phyloP scores from a whole-genome alignment of 2,329 filamentous ascomycete species.

The Lojkania enalia region DNA sequence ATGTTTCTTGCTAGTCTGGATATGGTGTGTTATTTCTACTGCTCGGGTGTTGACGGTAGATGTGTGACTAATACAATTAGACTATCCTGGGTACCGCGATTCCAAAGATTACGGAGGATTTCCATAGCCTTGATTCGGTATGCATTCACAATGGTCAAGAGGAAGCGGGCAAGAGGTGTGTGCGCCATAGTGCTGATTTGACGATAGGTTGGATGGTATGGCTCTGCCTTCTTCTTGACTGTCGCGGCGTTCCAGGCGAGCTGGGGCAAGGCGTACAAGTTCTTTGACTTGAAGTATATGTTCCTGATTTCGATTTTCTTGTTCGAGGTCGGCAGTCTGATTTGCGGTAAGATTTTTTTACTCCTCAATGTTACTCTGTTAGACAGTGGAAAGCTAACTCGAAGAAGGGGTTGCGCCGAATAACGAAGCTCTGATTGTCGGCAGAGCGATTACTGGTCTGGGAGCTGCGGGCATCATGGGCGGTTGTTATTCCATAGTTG shows the following conservation, averaged over 20 bases:
- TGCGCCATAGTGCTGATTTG: too few relatives aligned
- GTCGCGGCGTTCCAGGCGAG: conserved; percentile 47
- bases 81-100: not conserved
- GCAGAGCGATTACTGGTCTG: conserved; percentile 44
- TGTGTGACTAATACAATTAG: too few relatives aligned
- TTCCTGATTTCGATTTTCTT: conserved; percentile 43
- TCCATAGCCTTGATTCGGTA: not conserved
- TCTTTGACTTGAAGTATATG: conserved; percentile 43
- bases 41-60: too few relatives aligned
- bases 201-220: conserved; percentile 31
- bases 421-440: conserved; percentile 40
- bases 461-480: conserved; percentile 42
- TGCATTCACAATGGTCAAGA: too few relatives aligned
- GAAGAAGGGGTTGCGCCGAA: conserved; percentile 40
- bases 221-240: conserved; percentile 47
- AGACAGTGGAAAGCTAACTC: too few relatives aligned
- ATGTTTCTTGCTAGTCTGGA: not conserved
- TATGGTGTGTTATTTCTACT: too few relatives aligned
- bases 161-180: too few relatives aligned
- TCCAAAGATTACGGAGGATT: not conserved
- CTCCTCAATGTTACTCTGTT: too few relatives aligned
- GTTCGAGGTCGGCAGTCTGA: conserved; percentile 58
- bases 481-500: conserved; percentile 43
- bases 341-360: conserved; percentile 56
- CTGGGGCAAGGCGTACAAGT: conserved; percentile 53